These are phyloP conservation scores for Fusarium musae DNA, from an alignment of 2,329 filamentous ascomycete species.

Conservation along the genomic window DNA sequence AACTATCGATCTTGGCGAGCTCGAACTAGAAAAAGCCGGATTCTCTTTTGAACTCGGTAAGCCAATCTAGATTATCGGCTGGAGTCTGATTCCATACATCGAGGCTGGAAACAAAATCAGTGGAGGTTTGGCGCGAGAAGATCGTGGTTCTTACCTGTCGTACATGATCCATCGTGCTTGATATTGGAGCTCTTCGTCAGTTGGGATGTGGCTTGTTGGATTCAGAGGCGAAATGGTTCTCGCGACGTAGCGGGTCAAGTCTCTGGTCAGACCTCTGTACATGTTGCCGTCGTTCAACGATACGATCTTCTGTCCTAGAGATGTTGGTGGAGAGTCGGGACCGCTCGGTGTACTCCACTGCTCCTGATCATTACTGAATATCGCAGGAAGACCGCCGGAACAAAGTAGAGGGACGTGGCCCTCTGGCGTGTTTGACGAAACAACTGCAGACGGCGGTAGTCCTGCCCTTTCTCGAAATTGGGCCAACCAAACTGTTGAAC, in stretches of 20 bases:
- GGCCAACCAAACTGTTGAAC: conserved; percentile 18
- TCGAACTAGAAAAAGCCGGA: not conserved
- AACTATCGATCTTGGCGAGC: not conserved
- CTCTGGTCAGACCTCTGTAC: conserved; percentile 26
- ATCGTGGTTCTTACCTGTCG: conserved; percentile 35
- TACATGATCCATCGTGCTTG: conserved; percentile 49
- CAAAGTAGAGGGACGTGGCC: fast-evolving
- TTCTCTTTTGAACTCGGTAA: conserved; percentile 11
- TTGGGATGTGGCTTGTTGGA: conserved; percentile 46
- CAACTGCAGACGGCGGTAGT: not conserved
- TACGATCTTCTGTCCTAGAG: not conserved
- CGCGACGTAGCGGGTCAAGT: conserved; percentile 39
- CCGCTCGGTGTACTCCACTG: too few species aligned
- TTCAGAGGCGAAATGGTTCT: conserved; percentile 47
- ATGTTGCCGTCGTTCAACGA: conserved; percentile 20
- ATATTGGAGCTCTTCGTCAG: conserved; percentile 49
- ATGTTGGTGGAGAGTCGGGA: fast-evolving
- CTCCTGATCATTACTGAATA: too few species aligned
- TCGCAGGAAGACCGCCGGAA: fast-evolving
- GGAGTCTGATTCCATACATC: conserved; percentile 25
- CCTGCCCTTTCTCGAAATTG: conserved; percentile 6
- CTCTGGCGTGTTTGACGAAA: not conserved
- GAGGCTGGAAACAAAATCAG: not conserved
- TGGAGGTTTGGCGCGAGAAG: fast-evolving
- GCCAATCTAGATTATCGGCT: conserved; percentile 13